Percentiles rank a stretch among this genome's conserved stretches.
phyloP scores from a whole-genome alignment of 352 stramenopile species.

The Globisporangium spinosum region DNA sequence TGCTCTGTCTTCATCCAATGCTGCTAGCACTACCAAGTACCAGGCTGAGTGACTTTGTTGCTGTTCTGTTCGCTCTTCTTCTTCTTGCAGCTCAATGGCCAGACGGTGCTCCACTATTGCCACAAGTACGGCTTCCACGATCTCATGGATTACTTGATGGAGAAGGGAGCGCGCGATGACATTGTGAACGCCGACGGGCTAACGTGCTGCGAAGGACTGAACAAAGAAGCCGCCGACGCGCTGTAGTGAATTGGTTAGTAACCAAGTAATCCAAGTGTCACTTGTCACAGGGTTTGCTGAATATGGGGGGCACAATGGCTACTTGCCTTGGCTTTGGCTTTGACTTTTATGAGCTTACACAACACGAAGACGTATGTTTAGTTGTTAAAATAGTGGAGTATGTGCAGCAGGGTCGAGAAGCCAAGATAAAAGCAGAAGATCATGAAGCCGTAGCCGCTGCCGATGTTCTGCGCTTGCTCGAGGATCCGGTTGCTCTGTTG shows the following conservation, averaged over 20 bases:
- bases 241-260: conserved; percentile 30
- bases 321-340: neutral
- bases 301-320: neutral
- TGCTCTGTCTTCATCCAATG: neutral
- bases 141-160: conserved; percentile 92
- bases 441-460: conserved; percentile 76
- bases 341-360: neutral
- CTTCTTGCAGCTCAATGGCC: conserved; percentile 70
- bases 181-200: conserved; percentile 92
- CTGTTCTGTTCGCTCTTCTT: neutral
- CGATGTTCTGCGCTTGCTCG: conserved; percentile 71
- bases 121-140: conserved; percentile 94
- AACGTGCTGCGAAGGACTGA: conserved; percentile 93
- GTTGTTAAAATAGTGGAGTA: conserved; percentile 81
- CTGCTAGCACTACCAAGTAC: neutral
- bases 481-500: conserved; percentile 71
- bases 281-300: neutral
- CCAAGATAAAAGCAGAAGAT: conserved; percentile 84
- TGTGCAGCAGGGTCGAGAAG: conserved; percentile 66
- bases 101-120: conserved; percentile 92
- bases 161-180: conserved; percentile 92
- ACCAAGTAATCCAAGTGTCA: neutral
- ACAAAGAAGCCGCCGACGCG: conserved; percentile 75
- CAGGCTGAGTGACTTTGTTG: neutral
- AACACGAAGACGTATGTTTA: conserved; percentile 23